Evolutionary conservation across 192 early-diverging fungal species (phyloP), one percentile per base, ranked within the genome.

Genomic region (Fimicolochytrium jonesii): DNA sequence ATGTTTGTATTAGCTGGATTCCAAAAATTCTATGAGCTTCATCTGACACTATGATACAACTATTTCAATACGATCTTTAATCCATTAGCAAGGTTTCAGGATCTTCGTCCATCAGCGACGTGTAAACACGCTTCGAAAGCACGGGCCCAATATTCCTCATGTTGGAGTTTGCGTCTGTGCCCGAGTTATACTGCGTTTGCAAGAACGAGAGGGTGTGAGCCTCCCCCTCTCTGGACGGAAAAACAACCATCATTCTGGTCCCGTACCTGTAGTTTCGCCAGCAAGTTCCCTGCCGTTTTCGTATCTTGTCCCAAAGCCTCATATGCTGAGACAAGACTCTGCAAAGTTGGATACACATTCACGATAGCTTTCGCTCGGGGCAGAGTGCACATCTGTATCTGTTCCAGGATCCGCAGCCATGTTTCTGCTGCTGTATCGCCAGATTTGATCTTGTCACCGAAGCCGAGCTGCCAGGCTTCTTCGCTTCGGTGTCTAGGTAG

Each of bases 391-490:
- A 41, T 20, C 17, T 49, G 37, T 15, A 72, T 33, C 35, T 71
- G 50, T 59, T 61, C 18, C 43, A 72, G 51, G 68, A 74, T 74
- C 32, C 55, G 61, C 37, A n/a, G 17, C 70, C 58, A 74, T 4
- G 72, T 70, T 33, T 74, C 68, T 13, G 15, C 2, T 9, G 35
- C 28, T 10, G 10, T 39, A 13, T 53, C 35, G 6, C 72, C 72
- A 22, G 69, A 72, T 41, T 48, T 58, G 32, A 74, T 65, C 22
- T 48, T 54, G 52, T 74, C 72, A 26, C 61, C 68, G 30, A 71
- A 74, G 11, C n/a, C 25, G 15, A 71, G 53, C 0, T 20, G 7
- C 41, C 44, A 66, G 7, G 61, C 50, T 44, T 23, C 59, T 51
- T 66, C 59, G 20, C 48, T 63, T 17, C 66, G 57, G 46, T 56